These are phyloP conservation scores for Ascosphaera pollenicola DNA, from an alignment of 2,329 filamentous ascomycete genomes.

Conservation along the genomic window DNA sequence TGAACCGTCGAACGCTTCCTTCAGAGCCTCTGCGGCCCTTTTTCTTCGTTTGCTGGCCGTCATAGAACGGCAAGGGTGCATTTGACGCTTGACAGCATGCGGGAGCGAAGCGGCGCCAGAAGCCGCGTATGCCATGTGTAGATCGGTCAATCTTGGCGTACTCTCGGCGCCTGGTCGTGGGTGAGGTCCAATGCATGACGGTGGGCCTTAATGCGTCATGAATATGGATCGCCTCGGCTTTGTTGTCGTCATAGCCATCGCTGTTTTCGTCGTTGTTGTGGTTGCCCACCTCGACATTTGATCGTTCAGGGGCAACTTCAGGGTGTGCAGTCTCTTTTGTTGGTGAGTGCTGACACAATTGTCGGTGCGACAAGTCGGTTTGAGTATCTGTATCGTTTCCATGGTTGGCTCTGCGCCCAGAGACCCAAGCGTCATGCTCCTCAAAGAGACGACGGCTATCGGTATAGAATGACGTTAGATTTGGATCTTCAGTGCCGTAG, in stretches of 20 bases:
- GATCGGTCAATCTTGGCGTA: constrained; percentile 32
- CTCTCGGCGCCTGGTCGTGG: constrained; percentile 20
- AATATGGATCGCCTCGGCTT: background rate
- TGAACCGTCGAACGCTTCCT: constrained; percentile 23
- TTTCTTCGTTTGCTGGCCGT: constrained; percentile 11
- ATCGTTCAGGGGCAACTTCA: too few species aligned
- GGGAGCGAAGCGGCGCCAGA: constrained; percentile 20
- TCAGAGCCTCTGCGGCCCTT: constrained; percentile 17
- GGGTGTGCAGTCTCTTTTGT: too few species aligned
- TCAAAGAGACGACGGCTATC: background rate
- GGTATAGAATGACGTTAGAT: background rate
- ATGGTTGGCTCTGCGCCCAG: background rate
- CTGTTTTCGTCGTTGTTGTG: background rate
- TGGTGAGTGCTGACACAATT: background rate
- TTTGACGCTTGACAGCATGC: constrained; percentile 16
- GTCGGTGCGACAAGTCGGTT: background rate
- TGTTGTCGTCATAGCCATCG: background rate
- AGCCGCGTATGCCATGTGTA: constrained; percentile 19
- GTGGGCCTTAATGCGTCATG: constrained; percentile 10
- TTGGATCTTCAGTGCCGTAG: background rate
- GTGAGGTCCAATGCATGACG: constrained; percentile 25
- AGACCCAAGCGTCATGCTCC: background rate
- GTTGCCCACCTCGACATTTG: background rate
- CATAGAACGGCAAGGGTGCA: constrained; percentile 19
- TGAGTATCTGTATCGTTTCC: background rate